Percentiles rank a stretch among this genome's conserved stretches.
phyloP scores from a whole-genome alignment of 345 rosid species.

The Angophora floribunda region DNA sequence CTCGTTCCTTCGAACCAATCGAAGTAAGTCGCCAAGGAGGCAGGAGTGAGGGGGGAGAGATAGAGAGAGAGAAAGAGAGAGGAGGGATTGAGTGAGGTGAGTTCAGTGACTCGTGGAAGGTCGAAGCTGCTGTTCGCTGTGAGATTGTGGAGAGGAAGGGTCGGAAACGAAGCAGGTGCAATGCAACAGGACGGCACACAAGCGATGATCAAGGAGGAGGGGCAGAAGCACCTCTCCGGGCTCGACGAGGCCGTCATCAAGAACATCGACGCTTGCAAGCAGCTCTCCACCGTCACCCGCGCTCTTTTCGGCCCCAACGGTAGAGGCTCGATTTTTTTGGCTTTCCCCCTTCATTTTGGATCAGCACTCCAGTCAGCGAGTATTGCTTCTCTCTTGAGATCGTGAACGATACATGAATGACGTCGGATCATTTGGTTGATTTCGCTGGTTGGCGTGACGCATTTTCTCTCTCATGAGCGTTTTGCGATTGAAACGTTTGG shows the following conservation, averaged over 20 bases:
- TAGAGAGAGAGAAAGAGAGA: too few species aligned
- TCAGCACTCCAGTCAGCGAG: neutral
- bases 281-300: slow-evolving; percentile 86
- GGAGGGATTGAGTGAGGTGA: too few species aligned
- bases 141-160: too few species aligned
- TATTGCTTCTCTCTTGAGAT: neutral
- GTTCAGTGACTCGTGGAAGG: too few species aligned
- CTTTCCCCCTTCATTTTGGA: neutral
- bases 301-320: slow-evolving; percentile 95
- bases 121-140: too few species aligned
- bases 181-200: slow-evolving; percentile 93
- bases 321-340: neutral
- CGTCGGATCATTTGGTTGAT: neutral
- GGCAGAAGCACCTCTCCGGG: slow-evolving; percentile 89
- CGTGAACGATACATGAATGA: neutral
- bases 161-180: too few species aligned
- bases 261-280: slow-evolving; percentile 97
- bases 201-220: slow-evolving; percentile 91
- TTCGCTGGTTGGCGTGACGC: neutral
- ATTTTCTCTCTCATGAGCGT: neutral
- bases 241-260: slow-evolving; percentile 91
- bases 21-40: too few species aligned
- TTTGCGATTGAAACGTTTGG: neutral
- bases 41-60: too few species aligned
- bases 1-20: too few species aligned